Percentiles rank a stretch among this genome's conserved stretches.
Evolutionary conservation across 2,329 filamentous ascomycete genomes (phyloP).

Genomic region (Exophiala xenobiotica): DNA sequence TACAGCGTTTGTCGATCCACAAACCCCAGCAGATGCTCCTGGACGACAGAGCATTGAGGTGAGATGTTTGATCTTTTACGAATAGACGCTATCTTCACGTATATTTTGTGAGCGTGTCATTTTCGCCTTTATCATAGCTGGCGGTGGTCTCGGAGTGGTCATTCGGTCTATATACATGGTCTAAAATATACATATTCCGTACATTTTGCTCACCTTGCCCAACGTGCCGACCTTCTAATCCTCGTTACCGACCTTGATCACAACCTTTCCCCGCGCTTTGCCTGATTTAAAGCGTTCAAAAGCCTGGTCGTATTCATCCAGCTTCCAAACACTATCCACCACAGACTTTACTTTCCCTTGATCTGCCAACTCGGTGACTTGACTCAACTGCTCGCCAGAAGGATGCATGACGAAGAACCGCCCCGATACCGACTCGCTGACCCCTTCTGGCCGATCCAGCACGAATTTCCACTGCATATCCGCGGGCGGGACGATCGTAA

Average conservation of each 20-base stretch:
- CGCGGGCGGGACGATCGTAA: constrained; percentile 44
- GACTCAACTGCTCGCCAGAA: constrained; percentile 35
- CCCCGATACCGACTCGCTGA: constrained; percentile 34
- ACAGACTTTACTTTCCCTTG: constrained; percentile 37
- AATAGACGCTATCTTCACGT: no score
- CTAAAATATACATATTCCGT: no score
- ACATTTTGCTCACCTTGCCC: no score
- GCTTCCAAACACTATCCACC: constrained; percentile 44
- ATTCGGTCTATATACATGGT: no score
- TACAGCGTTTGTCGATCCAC: constrained; percentile 57
- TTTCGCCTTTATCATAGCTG: no score
- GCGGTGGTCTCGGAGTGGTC: no score
- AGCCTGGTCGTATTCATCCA: constrained; percentile 43
- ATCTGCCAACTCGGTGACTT: constrained; percentile 43
- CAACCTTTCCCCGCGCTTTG: constrained; percentile 46
- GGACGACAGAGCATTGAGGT: constrained; percentile 65
- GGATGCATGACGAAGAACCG: constrained; percentile 47
- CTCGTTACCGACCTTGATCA: no score
- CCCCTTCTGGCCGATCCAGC: constrained; percentile 26
- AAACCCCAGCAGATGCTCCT: constrained; percentile 51
- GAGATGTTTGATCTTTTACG: constrained; percentile 62
- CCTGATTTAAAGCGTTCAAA: constrained; percentile 42
- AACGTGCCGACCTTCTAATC: no score
- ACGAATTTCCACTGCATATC: constrained; percentile 34
- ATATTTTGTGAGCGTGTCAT: no score